Percentiles rank a stretch among this genome's conserved stretches.
These are phyloP conservation scores for Curvularia sp. DNA, from an alignment of 2,329 filamentous ascomycete species.

Conservation along the genomic window DNA sequence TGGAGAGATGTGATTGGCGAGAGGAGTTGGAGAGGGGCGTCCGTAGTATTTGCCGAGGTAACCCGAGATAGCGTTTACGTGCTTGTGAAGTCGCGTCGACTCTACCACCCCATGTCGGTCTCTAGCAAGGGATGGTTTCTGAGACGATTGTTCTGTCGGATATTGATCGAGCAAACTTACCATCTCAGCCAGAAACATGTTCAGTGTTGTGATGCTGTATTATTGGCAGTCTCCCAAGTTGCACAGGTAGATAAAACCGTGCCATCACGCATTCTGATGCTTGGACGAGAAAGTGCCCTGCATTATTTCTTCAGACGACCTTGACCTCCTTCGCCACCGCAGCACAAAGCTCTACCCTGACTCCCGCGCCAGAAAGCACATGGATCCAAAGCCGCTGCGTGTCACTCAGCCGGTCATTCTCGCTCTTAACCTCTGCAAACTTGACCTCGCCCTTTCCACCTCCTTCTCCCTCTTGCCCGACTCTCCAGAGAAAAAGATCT, in stretches of 20 bases:
- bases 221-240: background rate
- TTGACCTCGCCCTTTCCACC: constrained; percentile 66
- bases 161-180: background rate
- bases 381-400: constrained; percentile 97
- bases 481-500: constrained; percentile 88
- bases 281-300: background rate
- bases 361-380: constrained; percentile 82
- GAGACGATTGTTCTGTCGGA: background rate
- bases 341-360: constrained; percentile 82
- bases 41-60: background rate
- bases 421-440: constrained; percentile 68
- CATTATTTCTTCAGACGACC: constrained; percentile 16
- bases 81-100: background rate
- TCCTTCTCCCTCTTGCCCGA: constrained; percentile 20
- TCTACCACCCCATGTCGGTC: background rate
- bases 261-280: background rate
- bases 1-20: background rate
- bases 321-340: constrained; percentile 65
- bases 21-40: background rate
- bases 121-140: background rate
- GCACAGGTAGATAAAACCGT: background rate
- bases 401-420: constrained; percentile 92
- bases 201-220: background rate
- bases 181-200: background rate
- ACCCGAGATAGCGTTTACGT: background rate